Conservation (phyloP, 139 green algal species). For the Astrephomene gubernaculifera region DNA sequence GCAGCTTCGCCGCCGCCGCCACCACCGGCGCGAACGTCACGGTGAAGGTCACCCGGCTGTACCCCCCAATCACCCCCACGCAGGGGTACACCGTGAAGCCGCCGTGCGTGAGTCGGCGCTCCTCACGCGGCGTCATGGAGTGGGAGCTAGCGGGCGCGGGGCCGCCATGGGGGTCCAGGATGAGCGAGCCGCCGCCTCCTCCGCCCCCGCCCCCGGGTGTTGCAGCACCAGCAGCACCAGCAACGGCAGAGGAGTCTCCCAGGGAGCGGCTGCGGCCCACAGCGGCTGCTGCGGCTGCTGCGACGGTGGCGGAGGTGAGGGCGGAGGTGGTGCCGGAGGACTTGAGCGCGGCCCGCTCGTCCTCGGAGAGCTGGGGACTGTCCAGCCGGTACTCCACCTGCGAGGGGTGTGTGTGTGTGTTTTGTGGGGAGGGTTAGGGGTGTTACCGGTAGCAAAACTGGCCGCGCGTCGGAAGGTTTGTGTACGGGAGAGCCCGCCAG, state of each 20-base stretch:
- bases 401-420: background rate
- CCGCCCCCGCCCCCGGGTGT: background rate
- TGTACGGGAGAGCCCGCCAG: too few species aligned
- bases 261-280: background rate
- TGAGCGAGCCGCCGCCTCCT: background rate
- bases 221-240: background rate
- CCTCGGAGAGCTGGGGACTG: slow-evolving; percentile 24
- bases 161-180: too few species aligned
- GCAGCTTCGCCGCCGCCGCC: slow-evolving; percentile 4
- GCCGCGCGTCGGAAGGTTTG: too few species aligned
- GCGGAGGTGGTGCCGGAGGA: background rate
- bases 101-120: slow-evolving; percentile 32
- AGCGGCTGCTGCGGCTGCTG: slow-evolving; percentile 31
- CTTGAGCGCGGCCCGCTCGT: slow-evolving; percentile 23
- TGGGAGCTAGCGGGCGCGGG: too few species aligned
- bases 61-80: slow-evolving; percentile 52
- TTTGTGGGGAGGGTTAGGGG: too few species aligned
- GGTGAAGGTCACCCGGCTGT: slow-evolving; percentile 41
- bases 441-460: too few species aligned
- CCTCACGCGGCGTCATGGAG: slow-evolving; percentile 33
- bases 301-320: slow-evolving; percentile 19
- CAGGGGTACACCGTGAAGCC: slow-evolving; percentile 50
- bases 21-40: slow-evolving; percentile 55
- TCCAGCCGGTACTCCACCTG: slow-evolving; percentile 41
- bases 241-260: background rate